Evolutionary conservation across 83 land plant species (phyloP), one percentile per base, ranked within the genome.

Genomic region (Picea engelmannii): DNA sequence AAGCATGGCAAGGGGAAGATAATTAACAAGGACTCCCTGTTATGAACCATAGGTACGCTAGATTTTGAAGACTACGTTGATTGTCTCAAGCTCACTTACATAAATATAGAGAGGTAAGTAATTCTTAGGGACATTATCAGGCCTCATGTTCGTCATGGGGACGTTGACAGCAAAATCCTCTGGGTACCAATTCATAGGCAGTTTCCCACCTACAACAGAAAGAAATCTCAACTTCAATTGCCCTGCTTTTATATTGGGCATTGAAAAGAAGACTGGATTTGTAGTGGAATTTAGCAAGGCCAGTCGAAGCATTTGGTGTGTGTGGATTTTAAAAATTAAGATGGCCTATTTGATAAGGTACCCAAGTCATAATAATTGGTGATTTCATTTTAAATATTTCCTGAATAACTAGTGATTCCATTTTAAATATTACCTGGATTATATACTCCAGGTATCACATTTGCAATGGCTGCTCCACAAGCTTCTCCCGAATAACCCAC

Each of bases 401-500:
- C 76, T 83, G 86, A 86, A 81, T 80, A 31, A 31, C 35, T 31
- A 2, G 35, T 31, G 35, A 31, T 31, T 31, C 35, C 35, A 31
- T 31, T 31, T 31, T 31, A 31, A 31, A 31, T 31, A 11, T 65
- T 65, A 83, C 88, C 75, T 83, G 88, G 88, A 80, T 80, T 86
- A 79, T 73, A 65, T 4, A 76, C 42, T 44, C 92, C 92, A 68
- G 84, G 88, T 40, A 90, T 78, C 13, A 90, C 81, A 47, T 90
- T 86, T 27, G 88, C 84, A 17, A 90, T 73, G 25, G 92, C 90
- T 47, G 21, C 13, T 6, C 90, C 90, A 47, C 92, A 88, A 75
- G 77, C 86, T 62, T 88, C 85, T 44, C 92, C 92, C 52, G 89
- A 89, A 66, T 87, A 90, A 2, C 92, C 92, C 63, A 62, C 87